phyloP scores from a whole-genome alignment of 148 eudicot species.

The Vaccinium darrowii region DNA sequence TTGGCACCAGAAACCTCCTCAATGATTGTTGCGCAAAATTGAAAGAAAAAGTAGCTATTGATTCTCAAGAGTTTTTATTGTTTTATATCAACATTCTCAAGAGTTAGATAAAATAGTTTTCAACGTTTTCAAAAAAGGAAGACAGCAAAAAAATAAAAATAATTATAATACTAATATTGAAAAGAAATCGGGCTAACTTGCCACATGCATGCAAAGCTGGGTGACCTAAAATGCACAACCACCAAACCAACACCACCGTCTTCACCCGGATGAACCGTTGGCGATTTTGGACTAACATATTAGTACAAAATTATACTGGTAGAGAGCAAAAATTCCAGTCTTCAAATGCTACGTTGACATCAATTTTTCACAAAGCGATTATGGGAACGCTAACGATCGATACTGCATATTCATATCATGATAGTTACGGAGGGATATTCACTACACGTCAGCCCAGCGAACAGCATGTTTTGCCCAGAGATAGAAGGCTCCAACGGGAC shows the following conservation, averaged over 20 bases:
- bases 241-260: too few relatives aligned
- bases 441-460: slow-evolving; percentile 26
- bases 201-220: neutral
- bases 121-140: neutral
- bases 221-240: neutral
- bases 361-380: neutral
- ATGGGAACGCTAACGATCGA: neutral
- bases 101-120: neutral
- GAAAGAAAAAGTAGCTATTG: neutral
- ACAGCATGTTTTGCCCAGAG: slow-evolving; percentile 38
- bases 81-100: neutral
- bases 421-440: neutral
- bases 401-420: neutral
- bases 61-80: neutral
- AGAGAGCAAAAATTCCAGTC: neutral
- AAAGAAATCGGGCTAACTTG: neutral
- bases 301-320: neutral
- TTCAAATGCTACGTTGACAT: neutral
- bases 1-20: slow-evolving; percentile 1
- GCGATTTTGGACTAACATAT: neutral
- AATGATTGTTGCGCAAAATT: neutral
- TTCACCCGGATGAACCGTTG: neutral
- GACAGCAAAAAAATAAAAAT: neutral
- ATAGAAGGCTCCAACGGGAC: slow-evolving; percentile 41
- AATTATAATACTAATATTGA: neutral